Conservation (phyloP, 148 eudicot species). For the Mesembryanthemum crystallinum region DNA sequence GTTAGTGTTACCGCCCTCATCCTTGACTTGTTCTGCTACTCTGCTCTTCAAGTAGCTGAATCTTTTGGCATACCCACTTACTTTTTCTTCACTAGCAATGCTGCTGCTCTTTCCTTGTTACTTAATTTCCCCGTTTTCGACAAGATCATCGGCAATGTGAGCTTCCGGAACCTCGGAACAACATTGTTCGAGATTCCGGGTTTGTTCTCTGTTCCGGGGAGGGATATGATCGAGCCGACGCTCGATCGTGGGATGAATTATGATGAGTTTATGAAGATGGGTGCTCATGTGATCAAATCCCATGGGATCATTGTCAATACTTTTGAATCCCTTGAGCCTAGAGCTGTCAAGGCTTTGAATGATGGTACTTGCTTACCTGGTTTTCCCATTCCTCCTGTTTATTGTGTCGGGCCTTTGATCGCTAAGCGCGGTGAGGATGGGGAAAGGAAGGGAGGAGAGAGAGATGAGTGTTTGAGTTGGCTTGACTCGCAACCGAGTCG, state of each 20-base stretch:
- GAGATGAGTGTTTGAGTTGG: slow-evolving; percentile 43
- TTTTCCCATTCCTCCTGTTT: slow-evolving; percentile 32
- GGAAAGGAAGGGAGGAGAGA: background rate
- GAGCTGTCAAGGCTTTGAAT: slow-evolving; percentile 21
- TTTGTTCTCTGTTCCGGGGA: slow-evolving; percentile 41
- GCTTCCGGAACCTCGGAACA: slow-evolving; percentile 34
- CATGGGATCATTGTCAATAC: slow-evolving; percentile 37
- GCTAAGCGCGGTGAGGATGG: background rate
- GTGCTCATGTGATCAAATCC: slow-evolving; percentile 16
- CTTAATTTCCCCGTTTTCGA: background rate
- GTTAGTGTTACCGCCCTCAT: slow-evolving; percentile 22
- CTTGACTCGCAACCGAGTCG: slow-evolving; percentile 36
- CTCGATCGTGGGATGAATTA: slow-evolving; percentile 28
- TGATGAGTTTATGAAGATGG: slow-evolving; percentile 10
- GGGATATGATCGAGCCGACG: slow-evolving; percentile 36
- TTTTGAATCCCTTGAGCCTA: slow-evolving; percentile 32
- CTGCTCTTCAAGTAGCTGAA: slow-evolving; percentile 25
- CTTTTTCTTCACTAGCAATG: background rate
- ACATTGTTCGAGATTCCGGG: slow-evolving; percentile 35
- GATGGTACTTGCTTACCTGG: slow-evolving; percentile 30
- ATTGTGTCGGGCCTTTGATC: slow-evolving; percentile 41
- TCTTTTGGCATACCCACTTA: slow-evolving; percentile 28
- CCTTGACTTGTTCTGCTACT: slow-evolving; percentile 35
- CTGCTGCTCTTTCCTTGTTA: slow-evolving; percentile 7
- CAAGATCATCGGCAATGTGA: background rate